Evolutionary conservation across 306 rosid species (phyloP).

Genomic region (Quercus wislizeni): DNA sequence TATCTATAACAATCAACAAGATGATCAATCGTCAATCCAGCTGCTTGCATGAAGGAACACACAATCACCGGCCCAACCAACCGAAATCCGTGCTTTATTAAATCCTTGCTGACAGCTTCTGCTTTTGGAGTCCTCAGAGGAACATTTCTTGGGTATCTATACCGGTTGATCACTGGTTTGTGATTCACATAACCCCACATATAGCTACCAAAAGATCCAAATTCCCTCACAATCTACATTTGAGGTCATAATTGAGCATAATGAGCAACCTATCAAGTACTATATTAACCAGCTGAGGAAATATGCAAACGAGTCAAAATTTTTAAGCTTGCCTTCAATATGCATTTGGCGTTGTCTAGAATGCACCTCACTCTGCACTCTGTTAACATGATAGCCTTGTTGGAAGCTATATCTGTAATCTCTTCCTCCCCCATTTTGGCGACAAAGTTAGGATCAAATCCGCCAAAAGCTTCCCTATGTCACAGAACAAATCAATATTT

Average conservation of each 20-base stretch:
- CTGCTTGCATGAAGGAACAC: conserved; percentile 96
- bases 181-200: conserved; percentile 86
- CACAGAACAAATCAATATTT: background rate
- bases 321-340: conserved; percentile 62
- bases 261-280: background rate
- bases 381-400: conserved; percentile 62
- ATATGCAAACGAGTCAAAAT: background rate
- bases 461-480: conserved; percentile 71
- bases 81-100: conserved; percentile 73
- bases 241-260: background rate
- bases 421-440: conserved; percentile 90
- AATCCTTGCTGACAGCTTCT: conserved; percentile 83
- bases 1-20: conserved; percentile 87
- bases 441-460: conserved; percentile 68
- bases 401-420: conserved; percentile 65
- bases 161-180: conserved; percentile 75
- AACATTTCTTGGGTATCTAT: conserved; percentile 78
- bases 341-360: conserved; percentile 89
- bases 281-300: background rate
- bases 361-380: conserved; percentile 87
- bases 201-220: conserved; percentile 85
- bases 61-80: conserved; percentile 93
- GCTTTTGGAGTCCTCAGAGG: conserved; percentile 89
- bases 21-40: conserved; percentile 89
- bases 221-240: conserved; percentile 67